phyloP scores from a whole-genome alignment of 352 stramenopile species.

The Globisporangium viniferum region DNA sequence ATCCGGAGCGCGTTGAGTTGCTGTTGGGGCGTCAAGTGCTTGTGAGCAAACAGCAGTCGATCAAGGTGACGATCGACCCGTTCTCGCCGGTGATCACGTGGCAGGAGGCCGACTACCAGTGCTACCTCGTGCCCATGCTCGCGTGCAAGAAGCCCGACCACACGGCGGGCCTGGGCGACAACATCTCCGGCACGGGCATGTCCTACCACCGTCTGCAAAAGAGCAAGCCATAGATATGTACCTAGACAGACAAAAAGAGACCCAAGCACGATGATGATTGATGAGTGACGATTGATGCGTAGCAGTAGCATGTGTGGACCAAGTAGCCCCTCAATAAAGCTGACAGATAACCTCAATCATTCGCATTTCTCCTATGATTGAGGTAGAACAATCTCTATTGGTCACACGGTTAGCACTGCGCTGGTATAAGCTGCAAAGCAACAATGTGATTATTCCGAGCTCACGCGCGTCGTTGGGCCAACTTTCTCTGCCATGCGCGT shows the following conservation, averaged over 20 bases:
- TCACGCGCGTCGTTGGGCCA: slow-evolving; percentile 36
- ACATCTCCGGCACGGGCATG: slow-evolving; percentile 84
- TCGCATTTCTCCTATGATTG: neutral
- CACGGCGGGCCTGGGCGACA: slow-evolving; percentile 79
- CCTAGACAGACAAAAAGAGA: neutral
- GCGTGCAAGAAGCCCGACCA: slow-evolving; percentile 81
- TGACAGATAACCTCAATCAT: neutral
- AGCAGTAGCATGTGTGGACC: neutral
- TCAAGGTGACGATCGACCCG: slow-evolving; percentile 63
- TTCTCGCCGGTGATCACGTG: slow-evolving; percentile 64
- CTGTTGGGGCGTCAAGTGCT: slow-evolving; percentile 53
- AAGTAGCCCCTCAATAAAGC: neutral
- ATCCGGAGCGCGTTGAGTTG: slow-evolving; percentile 67
- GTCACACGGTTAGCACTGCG: too few species aligned
- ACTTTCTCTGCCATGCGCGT: slow-evolving; percentile 63
- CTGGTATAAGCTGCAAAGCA: too few species aligned
- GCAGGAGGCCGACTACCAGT: slow-evolving; percentile 74
- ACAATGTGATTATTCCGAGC: slow-evolving; percentile 1
- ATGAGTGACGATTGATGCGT: slow-evolving; percentile 1
- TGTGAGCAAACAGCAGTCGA: slow-evolving; percentile 47
- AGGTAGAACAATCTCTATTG: neutral
- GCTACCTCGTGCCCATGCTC: slow-evolving; percentile 75
- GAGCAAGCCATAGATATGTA: slow-evolving; percentile 20
- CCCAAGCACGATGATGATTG: neutral
- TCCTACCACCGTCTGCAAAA: slow-evolving; percentile 70